These are phyloP conservation scores for Parafenestella ontariensis DNA, from an alignment of 2,329 filamentous ascomycete genomes.

Conservation along the genomic window DNA sequence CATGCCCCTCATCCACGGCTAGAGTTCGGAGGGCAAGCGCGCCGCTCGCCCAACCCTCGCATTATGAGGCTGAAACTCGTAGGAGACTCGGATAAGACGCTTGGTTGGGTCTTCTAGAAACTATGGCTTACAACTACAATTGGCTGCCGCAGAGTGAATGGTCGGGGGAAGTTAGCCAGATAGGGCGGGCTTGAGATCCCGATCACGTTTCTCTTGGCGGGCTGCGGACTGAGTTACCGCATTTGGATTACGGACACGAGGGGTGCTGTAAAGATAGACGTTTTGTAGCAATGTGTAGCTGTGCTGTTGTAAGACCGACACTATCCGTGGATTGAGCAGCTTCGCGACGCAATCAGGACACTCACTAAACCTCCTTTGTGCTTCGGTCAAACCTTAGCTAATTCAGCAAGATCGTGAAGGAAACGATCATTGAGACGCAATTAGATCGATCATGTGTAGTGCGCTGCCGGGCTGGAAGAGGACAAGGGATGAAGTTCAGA, in stretches of 20 bases:
- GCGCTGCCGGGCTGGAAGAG: no score
- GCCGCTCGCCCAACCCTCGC: slow-evolving; percentile 32
- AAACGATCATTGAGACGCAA: neutral
- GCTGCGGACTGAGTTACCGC: slow-evolving; percentile 22
- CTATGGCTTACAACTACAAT: slow-evolving; percentile 15
- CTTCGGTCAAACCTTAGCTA: no score
- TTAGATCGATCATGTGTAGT: neutral
- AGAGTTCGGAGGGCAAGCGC: slow-evolving; percentile 16
- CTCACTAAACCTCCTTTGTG: neutral
- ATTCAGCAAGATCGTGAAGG: no score
- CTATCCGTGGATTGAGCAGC: no score
- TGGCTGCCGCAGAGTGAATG: slow-evolving; percentile 9
- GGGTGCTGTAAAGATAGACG: slow-evolving; percentile 6
- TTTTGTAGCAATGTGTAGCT: slow-evolving; percentile 5
- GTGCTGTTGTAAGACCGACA: neutral
- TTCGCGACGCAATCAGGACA: no score
- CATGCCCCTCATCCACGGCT: slow-evolving; percentile 37
- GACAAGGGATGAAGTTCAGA: neutral
- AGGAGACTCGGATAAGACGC: slow-evolving; percentile 20
- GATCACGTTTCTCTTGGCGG: slow-evolving; percentile 8
- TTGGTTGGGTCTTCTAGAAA: slow-evolving; percentile 2
- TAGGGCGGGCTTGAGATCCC: slow-evolving; percentile 15
- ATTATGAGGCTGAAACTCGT: slow-evolving; percentile 36
- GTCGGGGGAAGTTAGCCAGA: slow-evolving; percentile 28
- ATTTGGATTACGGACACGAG: slow-evolving; percentile 21